phyloP scores from a whole-genome alignment of 345 rosid species.

The Acer yangbiense region DNA sequence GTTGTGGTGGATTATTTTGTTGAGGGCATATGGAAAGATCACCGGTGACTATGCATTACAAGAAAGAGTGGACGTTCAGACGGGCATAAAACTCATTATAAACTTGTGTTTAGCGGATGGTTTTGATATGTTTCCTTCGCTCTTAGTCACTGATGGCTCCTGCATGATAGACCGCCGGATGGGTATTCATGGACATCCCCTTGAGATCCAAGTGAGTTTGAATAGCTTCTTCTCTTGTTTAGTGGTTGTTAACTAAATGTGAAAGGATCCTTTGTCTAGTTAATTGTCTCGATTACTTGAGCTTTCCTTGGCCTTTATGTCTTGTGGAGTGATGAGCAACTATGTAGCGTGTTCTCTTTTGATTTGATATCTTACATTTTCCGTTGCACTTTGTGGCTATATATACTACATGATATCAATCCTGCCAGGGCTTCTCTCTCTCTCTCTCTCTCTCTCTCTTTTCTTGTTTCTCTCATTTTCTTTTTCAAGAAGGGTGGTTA shows the following conservation, averaged over 20 bases:
- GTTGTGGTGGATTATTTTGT: slow-evolving; percentile 88
- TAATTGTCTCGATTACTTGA: not conserved
- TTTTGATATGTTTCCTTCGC: slow-evolving; percentile 91
- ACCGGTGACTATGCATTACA: slow-evolving; percentile 81
- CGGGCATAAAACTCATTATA: slow-evolving; percentile 71
- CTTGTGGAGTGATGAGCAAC: not conserved
- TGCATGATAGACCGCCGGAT: slow-evolving; percentile 93
- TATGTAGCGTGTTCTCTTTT: not conserved
- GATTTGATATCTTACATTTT: not conserved
- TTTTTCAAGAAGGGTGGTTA: not conserved
- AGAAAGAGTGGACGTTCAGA: slow-evolving; percentile 91
- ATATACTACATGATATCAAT: not conserved
- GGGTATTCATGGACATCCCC: slow-evolving; percentile 96
- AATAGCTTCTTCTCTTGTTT: not conserved
- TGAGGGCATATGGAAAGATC: slow-evolving; percentile 84
- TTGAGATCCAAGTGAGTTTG: slow-evolving; percentile 80
- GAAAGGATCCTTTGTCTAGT: not conserved
- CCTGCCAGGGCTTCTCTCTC: not conserved
- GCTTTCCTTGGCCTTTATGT: not conserved
- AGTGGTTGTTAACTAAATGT: not conserved
- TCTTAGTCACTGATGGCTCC: slow-evolving; percentile 83
- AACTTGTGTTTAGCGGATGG: slow-evolving; percentile 84
- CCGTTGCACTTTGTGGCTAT: not conserved
- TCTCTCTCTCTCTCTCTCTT: not conserved
- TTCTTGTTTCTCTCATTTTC: not conserved